These are phyloP conservation scores for Rhododendron kiyosumense DNA, from an alignment of 148 eudicot species.

Conservation along the genomic window DNA sequence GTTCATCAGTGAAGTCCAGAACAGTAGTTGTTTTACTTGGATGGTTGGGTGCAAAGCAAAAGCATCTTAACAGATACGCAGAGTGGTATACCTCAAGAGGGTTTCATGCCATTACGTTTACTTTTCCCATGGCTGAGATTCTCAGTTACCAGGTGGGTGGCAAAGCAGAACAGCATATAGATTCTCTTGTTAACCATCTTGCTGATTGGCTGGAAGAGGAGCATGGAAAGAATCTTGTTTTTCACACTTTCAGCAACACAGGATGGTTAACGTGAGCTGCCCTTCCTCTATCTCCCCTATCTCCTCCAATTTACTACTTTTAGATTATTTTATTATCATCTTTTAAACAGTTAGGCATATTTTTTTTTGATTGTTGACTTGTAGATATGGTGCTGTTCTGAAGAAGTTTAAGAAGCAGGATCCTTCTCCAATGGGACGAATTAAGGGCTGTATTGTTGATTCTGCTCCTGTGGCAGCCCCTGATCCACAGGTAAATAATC, in stretches of 20 bases:
- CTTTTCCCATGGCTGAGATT: conserved; percentile 91
- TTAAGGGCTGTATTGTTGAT: conserved; percentile 90
- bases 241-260: conserved; percentile 97
- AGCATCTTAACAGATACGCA: conserved; percentile 82
- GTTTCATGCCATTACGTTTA: conserved; percentile 89
- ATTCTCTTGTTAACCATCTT: conserved; percentile 75
- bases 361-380: not conserved
- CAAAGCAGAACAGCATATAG: conserved; percentile 80
- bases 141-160: conserved; percentile 88
- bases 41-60: conserved; percentile 97
- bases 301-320: not conserved
- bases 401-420: conserved; percentile 80
- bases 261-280: conserved; percentile 94
- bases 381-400: conserved; percentile 78
- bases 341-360: not conserved
- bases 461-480: conserved; percentile 94
- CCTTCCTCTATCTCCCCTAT: not conserved
- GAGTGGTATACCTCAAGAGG: conserved; percentile 98
- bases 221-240: conserved; percentile 78
- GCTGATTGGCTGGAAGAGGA: conserved; percentile 95
- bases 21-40: conserved; percentile 91
- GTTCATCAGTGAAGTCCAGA: conserved; percentile 64
- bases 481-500: conserved; percentile 75
- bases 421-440: conserved; percentile 47
- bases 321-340: not conserved